Conservation (phyloP, 2,329 filamentous ascomycete species). For the Clarireedia homoeocarpa region DNA sequence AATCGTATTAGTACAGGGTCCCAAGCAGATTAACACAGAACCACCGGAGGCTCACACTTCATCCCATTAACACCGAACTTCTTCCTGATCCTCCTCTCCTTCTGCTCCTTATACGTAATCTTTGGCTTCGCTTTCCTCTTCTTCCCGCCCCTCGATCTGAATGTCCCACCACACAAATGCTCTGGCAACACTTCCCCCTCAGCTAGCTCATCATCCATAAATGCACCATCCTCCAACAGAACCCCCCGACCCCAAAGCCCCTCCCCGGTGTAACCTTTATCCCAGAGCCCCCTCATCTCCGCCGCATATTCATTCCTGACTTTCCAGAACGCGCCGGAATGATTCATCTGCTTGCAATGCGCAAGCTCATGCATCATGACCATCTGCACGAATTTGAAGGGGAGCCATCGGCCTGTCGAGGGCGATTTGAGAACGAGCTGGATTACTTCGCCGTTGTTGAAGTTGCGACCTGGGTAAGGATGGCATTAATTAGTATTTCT, state of each 20-base stretch:
- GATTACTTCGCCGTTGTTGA: constrained; percentile 82
- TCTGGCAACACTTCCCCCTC: constrained; percentile 54
- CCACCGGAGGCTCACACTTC: constrained; percentile 2
- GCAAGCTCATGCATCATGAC: constrained; percentile 87
- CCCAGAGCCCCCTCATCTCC: constrained; percentile 65
- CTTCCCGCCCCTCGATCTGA: constrained; percentile 46
- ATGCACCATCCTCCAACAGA: constrained; percentile 52
- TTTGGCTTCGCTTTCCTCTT: constrained; percentile 42
- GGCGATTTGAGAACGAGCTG: constrained; percentile 72
- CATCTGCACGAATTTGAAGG: constrained; percentile 81
- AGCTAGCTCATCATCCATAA: constrained; percentile 44
- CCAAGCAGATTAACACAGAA: no score
- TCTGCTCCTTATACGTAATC: constrained; percentile 34
- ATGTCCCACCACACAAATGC: constrained; percentile 77
- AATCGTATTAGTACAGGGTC: background rate
- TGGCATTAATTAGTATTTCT: background rate
- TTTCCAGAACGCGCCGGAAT: constrained; percentile 72
- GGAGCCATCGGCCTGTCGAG: constrained; percentile 61
- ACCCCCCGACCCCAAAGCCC: constrained; percentile 75
- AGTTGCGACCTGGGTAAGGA: constrained; percentile 63
- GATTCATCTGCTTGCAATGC: constrained; percentile 89
- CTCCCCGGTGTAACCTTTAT: constrained; percentile 65
- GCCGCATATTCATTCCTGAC: constrained; percentile 66
- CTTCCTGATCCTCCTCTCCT: constrained; percentile 45
- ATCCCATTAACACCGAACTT: constrained; percentile 45